These are phyloP conservation scores for Tolypocladium paradoxum DNA, from an alignment of 2,329 filamentous ascomycete genomes.

Conservation along the genomic window DNA sequence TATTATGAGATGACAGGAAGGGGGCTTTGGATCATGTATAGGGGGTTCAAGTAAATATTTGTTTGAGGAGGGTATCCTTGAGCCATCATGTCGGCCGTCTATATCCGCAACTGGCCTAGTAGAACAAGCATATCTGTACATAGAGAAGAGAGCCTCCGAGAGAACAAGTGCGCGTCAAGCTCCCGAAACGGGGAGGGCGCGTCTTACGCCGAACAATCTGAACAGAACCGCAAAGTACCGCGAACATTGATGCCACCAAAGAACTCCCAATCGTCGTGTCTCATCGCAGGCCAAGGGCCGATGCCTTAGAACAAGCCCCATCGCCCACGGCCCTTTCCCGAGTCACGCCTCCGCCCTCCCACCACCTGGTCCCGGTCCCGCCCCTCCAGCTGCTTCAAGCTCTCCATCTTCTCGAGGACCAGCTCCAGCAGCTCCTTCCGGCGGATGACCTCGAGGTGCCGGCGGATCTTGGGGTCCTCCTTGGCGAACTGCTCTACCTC, in stretches of 20 bases:
- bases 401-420: constrained; percentile 92
- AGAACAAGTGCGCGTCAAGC: background rate
- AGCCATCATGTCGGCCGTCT: background rate
- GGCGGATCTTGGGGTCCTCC: constrained; percentile 81
- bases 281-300: background rate
- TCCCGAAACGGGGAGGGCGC: background rate
- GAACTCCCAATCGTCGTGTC: background rate
- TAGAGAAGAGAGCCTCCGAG: constrained; percentile 3
- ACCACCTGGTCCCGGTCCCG: constrained; percentile 46
- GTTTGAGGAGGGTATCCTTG: background rate
- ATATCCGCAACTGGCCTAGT: background rate
- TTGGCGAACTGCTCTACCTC: constrained; percentile 85
- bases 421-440: constrained; percentile 89
- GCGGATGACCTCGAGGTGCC: constrained; percentile 83
- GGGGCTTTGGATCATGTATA: background rate
- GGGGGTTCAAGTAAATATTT: background rate
- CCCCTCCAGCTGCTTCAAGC: constrained; percentile 72
- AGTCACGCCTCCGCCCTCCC: constrained; percentile 11
- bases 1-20: background rate
- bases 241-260: background rate
- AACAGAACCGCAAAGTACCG: background rate
- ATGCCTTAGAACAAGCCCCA: constrained; percentile 38
- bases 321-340: constrained; percentile 31
- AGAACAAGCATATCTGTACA: background rate
- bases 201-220: background rate